Base-by-base conservation (phyloP, 805 yeast genomes). In the Cyberlindnera amylophila region DNA sequence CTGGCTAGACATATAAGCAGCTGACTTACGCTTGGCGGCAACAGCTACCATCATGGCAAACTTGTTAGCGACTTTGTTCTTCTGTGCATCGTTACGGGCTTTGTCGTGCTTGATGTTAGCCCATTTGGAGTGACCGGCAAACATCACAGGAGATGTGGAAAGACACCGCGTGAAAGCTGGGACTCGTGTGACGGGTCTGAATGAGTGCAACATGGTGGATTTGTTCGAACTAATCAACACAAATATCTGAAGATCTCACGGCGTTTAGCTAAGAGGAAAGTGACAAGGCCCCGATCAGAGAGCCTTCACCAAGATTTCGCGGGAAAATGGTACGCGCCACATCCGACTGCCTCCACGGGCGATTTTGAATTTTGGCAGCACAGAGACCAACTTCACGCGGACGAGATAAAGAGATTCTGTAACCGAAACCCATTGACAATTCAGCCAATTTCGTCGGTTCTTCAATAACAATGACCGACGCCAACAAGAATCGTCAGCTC, bases 81-180 rank as follows among this genome's bases (percentile, higher is more conserved):
- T 81, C 45, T 75, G 79, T 16, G 88, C 86, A 65, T 91, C 99
- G 57, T 89, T 88, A 49, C 87, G 86, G 42, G 96, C 96, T 65
- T 91, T 91, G 59, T 86, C 93, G 59, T 89, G 97, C 58, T 89
- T 85, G 53, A 93, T 91, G 36, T 86, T 87, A 33, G 95, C 86
- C 99, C 99, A 91, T 64, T 90, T 91, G 29, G 87, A 83, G 63
- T 91, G 99, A 1, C 99, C 99, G 4, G 70, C 66, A 4, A 42
- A 39, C 1, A 35, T 7, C 12, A 16, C 3, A 8, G 39, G 32
- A 2, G 52, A 13, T 6, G 47, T 38, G 13, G 48, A 40, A 19
- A 44, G 15, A 21, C 32, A 30, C 39, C 48, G 38, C 14, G 37
- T 15, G 34, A 31, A 11, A 14, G 27, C 24, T 8, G 30, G 24